phyloP scores from a whole-genome alignment of 495 filamentous ascomycete genomes.

The Rhypophila decipiens region DNA sequence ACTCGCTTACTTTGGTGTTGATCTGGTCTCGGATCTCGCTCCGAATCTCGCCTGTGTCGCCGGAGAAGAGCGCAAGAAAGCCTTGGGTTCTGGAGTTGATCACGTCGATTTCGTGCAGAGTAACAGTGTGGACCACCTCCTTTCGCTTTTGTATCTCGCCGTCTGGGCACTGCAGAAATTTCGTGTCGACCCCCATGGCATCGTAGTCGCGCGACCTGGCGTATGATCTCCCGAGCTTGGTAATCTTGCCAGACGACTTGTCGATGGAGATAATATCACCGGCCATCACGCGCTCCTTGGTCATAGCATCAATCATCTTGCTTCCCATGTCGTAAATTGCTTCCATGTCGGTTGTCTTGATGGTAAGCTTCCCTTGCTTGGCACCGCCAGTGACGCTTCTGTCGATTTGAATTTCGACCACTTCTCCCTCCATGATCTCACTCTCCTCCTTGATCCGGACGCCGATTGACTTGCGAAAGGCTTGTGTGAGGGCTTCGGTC shows the following conservation, averaged over 20 bases:
- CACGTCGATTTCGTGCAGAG: conserved; percentile 96
- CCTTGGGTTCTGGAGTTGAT: conserved; percentile 98
- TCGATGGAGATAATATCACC: conserved; percentile 98
- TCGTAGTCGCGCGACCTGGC: conserved; percentile 95
- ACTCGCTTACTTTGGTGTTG: conserved; percentile 95
- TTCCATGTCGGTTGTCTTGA: conserved; percentile 99
- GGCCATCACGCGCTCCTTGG: conserved; percentile 96
- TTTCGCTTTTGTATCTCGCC: conserved; percentile 96
- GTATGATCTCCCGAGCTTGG: conserved; percentile 89
- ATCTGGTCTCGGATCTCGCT: conserved; percentile 98
- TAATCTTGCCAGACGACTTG: conserved; percentile 95
- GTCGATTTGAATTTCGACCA: conserved; percentile 98
- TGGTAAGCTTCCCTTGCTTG: conserved; percentile 98
- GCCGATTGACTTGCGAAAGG: conserved; percentile 94
- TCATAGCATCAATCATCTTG: conserved; percentile 99
- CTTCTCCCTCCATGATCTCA: conserved; percentile 98
- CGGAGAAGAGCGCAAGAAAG: conserved; percentile 92
- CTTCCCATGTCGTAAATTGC: conserved; percentile 98
- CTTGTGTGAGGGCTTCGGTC: conserved; percentile 94
- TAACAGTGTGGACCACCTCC: conserved; percentile 94
- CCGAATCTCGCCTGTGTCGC: conserved; percentile 96
- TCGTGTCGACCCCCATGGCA: conserved; percentile 97
- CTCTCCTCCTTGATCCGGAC: conserved; percentile 97
- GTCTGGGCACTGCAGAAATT: conserved; percentile 97
- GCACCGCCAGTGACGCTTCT: conserved; percentile 91